Evolutionary conservation across 2,329 filamentous ascomycete species (phyloP).

Genomic region (Trichoderma gracile): DNA sequence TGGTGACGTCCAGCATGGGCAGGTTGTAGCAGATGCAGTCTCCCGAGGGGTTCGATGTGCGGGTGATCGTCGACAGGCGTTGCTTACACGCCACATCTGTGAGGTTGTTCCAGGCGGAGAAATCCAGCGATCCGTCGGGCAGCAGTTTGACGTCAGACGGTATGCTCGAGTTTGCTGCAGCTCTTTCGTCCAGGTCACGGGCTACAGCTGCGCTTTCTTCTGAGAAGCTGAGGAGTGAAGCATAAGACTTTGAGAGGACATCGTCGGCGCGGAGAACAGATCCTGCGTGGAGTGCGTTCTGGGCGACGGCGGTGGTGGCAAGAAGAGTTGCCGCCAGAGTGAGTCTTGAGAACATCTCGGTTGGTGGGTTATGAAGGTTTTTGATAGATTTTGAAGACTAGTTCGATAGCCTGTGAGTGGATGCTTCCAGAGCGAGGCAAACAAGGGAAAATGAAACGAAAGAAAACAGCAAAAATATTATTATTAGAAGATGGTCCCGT

Average conservation of each 20-base stretch:
- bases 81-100: conserved; percentile 61
- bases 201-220: conserved; percentile 18
- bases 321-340: conserved; percentile 20
- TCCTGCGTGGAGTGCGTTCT: conserved; percentile 28
- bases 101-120: conserved; percentile 56
- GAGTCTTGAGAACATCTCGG: conserved; percentile 20
- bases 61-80: conserved; percentile 55
- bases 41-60: conserved; percentile 71
- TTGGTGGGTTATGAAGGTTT: too few species aligned
- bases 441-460: not conserved
- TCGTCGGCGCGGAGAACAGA: conserved; percentile 35
- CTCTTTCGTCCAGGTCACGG: not conserved
- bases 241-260: conserved; percentile 37
- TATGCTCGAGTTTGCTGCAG: conserved; percentile 29
- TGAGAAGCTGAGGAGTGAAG: conserved; percentile 27
- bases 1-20: conserved; percentile 64
- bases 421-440: not conserved
- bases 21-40: conserved; percentile 83
- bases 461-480: not conserved
- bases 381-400: not conserved
- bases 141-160: conserved; percentile 40
- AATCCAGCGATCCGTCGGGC: conserved; percentile 50
- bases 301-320: conserved; percentile 15
- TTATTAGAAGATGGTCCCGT: conserved; percentile 17
- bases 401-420: not conserved